A percentile compares a stretch with the other conserved stretches of the same genome.
phyloP scores from a whole-genome alignment of 345 rosid species.

The Boechera stricta region DNA sequence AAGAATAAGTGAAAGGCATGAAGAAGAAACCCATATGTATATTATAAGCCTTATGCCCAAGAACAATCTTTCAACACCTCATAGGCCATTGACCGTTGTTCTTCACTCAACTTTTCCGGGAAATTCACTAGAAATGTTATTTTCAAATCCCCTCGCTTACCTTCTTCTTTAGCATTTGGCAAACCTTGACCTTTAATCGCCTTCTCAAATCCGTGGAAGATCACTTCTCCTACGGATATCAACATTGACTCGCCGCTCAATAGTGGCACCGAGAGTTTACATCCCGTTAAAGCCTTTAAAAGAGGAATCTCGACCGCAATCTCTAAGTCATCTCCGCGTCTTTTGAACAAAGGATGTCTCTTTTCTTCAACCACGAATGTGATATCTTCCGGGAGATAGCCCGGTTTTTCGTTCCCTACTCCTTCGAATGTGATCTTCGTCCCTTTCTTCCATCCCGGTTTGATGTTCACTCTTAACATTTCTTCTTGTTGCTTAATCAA shows the following conservation, averaged over 20 bases:
- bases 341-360: constrained; percentile 64
- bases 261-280: constrained; percentile 69
- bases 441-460: constrained; percentile 95
- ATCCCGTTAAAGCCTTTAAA: constrained; percentile 78
- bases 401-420: constrained; percentile 81
- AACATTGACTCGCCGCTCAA: constrained; percentile 66
- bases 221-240: constrained; percentile 56
- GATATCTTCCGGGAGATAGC: constrained; percentile 71
- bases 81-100: constrained; percentile 56
- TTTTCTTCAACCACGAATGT: constrained; percentile 65
- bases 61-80: constrained; percentile 62
- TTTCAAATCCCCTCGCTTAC: constrained; percentile 66
- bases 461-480: constrained; percentile 59
- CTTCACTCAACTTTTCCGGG: constrained; percentile 56
- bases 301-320: constrained; percentile 73
- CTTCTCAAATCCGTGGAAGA: constrained; percentile 70
- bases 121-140: constrained; percentile 66
- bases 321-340: constrained; percentile 71
- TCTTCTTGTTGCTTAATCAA: constrained; percentile 68
- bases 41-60: constrained; percentile 27
- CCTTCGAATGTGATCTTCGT: constrained; percentile 86
- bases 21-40: not conserved
- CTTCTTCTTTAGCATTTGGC: constrained; percentile 60
- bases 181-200: constrained; percentile 75
- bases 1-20: constrained; percentile 16